A percentile compares a stretch with the other conserved stretches of the same genome.
Conservation (phyloP, 257 asterid genomes). For the Solanum sitiens region DNA sequence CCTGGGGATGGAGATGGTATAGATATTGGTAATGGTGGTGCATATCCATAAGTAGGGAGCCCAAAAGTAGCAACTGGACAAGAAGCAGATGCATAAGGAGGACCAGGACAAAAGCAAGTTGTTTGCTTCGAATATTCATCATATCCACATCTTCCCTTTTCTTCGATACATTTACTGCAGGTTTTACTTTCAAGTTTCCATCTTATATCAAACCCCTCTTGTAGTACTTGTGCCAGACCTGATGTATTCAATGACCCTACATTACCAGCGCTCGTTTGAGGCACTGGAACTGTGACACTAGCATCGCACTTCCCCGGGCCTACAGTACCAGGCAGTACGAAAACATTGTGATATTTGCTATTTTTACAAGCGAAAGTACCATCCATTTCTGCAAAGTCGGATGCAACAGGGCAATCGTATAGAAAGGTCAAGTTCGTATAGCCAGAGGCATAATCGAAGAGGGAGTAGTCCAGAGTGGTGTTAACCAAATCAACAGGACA, state of each 20-base stretch:
- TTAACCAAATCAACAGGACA: slow-evolving; percentile 48
- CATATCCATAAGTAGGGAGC: background rate
- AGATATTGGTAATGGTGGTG: slow-evolving; percentile 1
- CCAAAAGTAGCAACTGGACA: slow-evolving; percentile 12
- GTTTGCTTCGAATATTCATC: slow-evolving; percentile 16
- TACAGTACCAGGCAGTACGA: slow-evolving; percentile 23
- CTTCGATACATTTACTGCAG: slow-evolving; percentile 35
- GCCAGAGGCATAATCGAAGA: slow-evolving; percentile 27
- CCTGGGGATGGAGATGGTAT: background rate
- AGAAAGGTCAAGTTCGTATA: slow-evolving; percentile 45
- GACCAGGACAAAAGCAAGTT: slow-evolving; percentile 44
- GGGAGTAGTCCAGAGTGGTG: slow-evolving; percentile 41
- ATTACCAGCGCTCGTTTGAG: background rate
- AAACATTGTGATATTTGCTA: slow-evolving; percentile 6
- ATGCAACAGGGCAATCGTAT: slow-evolving; percentile 33
- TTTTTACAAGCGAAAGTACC: slow-evolving; percentile 12
- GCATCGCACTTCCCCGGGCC: slow-evolving; percentile 35
- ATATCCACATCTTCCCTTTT: slow-evolving; percentile 52
- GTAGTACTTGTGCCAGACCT: slow-evolving; percentile 17
- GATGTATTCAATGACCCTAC: slow-evolving; percentile 8
- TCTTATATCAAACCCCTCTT: slow-evolving; percentile 38
- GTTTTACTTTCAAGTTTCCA: slow-evolving; percentile 34
- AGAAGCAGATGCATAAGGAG: slow-evolving; percentile 19
- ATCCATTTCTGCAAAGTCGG: background rate
- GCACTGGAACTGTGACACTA: slow-evolving; percentile 43